Evolutionary conservation across 2,329 filamentous ascomycete species (phyloP).

Genomic region (Hirsutella rhossiliensis): DNA sequence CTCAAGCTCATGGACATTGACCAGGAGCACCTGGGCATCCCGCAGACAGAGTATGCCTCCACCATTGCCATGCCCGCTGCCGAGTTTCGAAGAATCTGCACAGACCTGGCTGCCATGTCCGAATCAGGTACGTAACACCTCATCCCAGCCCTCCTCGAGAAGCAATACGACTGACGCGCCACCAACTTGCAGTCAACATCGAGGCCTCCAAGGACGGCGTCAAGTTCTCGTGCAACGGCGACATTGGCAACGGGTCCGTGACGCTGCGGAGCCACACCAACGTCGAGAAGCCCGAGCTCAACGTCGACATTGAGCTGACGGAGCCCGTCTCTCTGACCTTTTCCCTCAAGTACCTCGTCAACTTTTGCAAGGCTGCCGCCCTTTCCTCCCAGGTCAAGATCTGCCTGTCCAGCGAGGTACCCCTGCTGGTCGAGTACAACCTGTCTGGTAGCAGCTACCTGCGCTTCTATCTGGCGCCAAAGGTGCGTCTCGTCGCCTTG

Average conservation of each 20-base stretch:
- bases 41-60: slow-evolving; percentile 95
- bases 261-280: slow-evolving; percentile 81
- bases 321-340: slow-evolving; percentile 94
- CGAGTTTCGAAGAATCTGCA: slow-evolving; percentile 92
- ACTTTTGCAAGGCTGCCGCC: slow-evolving; percentile 96
- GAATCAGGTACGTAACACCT: slow-evolving; percentile 64
- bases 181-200: slow-evolving; percentile 58
- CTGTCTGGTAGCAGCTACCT: slow-evolving; percentile 75
- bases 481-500: slow-evolving; percentile 47
- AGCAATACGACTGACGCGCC: neutral
- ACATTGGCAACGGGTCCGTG: slow-evolving; percentile 92
- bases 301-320: slow-evolving; percentile 79
- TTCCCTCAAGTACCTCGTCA: slow-evolving; percentile 97
- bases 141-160: too few species aligned
- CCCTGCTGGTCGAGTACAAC: slow-evolving; percentile 85
- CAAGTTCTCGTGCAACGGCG: slow-evolving; percentile 85
- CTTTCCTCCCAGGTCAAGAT: slow-evolving; percentile 77
- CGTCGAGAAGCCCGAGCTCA: slow-evolving; percentile 76
- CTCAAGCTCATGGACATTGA: slow-evolving; percentile 99
- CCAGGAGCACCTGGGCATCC: slow-evolving; percentile 97
- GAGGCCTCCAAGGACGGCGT: slow-evolving; percentile 95
- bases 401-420: slow-evolving; percentile 91
- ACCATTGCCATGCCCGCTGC: slow-evolving; percentile 77
- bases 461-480: slow-evolving; percentile 95
- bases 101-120: slow-evolving; percentile 81